Conservation (phyloP, 208 protist genomes). For the Angomonas deanei region DNA sequence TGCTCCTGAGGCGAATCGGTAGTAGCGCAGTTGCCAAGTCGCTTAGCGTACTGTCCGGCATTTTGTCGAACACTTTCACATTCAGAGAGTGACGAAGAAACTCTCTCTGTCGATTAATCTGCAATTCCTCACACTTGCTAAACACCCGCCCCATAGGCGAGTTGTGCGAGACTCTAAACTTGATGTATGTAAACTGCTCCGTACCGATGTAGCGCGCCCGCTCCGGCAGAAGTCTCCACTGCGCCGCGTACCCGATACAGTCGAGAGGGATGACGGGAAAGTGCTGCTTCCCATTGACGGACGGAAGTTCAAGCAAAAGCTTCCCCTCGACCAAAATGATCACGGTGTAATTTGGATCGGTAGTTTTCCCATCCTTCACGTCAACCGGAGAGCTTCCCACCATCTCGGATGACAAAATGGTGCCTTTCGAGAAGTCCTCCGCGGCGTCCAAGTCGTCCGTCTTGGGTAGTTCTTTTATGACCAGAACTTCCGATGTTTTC, state of each 20-base stretch:
- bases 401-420: background rate
- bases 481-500: constrained; percentile 4
- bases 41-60: constrained; percentile 13
- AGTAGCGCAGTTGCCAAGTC: constrained; percentile 28
- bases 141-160: constrained; percentile 11
- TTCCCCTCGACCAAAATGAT: constrained; percentile 35
- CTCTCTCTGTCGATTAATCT: background rate
- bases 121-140: constrained; percentile 14
- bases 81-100: background rate
- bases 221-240: constrained; percentile 35
- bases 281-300: background rate
- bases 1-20: constrained; percentile 37
- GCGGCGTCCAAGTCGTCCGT: background rate
- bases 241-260: constrained; percentile 9
- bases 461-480: constrained; percentile 1
- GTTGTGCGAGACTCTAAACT: constrained; percentile 16
- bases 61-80: constrained; percentile 20
- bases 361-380: background rate
- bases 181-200: constrained; percentile 37
- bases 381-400: background rate
- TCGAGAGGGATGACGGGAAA: background rate
- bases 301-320: background rate
- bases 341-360: constrained; percentile 13
- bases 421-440: background rate
- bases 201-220: constrained; percentile 48